Percentiles rank a stretch among this genome's conserved stretches.
Conservation (phyloP, 139 green algal species). For the Coelastrella sp. region DNA sequence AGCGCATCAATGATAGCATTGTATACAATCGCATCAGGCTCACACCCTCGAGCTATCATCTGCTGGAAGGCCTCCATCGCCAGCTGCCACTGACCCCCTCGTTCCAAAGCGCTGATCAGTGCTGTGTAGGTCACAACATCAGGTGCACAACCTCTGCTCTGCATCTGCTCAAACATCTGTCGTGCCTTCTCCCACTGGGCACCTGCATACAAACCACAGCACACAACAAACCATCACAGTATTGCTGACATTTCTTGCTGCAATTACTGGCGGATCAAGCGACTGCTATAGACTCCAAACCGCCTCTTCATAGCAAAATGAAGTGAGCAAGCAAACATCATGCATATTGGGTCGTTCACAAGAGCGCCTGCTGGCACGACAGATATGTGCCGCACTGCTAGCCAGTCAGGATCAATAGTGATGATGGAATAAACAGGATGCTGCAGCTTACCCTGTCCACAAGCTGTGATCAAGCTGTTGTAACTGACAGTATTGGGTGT, state of each 20-base stretch:
- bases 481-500: constrained; percentile 80
- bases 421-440: no score
- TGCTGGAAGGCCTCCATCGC: constrained; percentile 69
- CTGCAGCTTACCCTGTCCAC: constrained; percentile 60
- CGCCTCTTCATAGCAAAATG: no score
- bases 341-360: neutral
- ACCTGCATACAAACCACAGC: constrained; percentile 61
- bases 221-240: no score
- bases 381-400: no score
- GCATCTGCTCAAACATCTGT: constrained; percentile 86
- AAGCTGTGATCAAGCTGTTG: constrained; percentile 87
- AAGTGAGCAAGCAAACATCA: neutral
- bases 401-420: no score
- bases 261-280: no score
- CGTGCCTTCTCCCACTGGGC: constrained; percentile 80
- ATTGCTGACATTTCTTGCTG: no score
- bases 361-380: no score
- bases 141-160: constrained; percentile 71
- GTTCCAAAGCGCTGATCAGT: constrained; percentile 85
- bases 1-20: constrained; percentile 88
- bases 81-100: constrained; percentile 74
- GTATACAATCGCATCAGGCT: constrained; percentile 87
- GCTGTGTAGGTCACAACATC: constrained; percentile 91
- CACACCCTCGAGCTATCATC: constrained; percentile 66
- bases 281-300: no score